Evolutionary conservation across 805 yeast species (phyloP).

Genomic region (Lachancea cidri): DNA sequence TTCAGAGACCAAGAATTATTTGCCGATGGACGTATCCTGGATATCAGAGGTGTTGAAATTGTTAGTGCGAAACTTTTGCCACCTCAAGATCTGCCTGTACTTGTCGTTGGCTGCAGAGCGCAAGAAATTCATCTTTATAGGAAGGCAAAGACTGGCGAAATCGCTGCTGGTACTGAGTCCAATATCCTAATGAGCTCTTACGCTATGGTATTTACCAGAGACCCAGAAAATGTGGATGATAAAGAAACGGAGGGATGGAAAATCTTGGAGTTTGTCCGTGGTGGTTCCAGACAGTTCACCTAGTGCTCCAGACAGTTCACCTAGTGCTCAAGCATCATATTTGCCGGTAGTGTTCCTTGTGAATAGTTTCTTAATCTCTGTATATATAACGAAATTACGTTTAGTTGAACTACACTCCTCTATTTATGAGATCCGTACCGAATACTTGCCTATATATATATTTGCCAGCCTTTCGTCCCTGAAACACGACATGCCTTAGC

Average conservation of each 20-base stretch:
- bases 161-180: constrained; percentile 94
- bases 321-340: constrained; percentile 21
- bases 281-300: constrained; percentile 81
- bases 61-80: constrained; percentile 81
- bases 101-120: constrained; percentile 92
- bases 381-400: background rate
- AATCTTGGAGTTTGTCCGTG: constrained; percentile 88
- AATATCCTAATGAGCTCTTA: constrained; percentile 90
- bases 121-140: constrained; percentile 91
- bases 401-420: background rate
- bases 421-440: constrained; percentile 13
- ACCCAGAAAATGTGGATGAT: constrained; percentile 87
- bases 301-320: constrained; percentile 43
- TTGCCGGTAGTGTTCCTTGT: background rate
- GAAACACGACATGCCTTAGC: constrained; percentile 18
- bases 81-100: constrained; percentile 88
- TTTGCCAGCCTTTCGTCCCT: constrained; percentile 27
- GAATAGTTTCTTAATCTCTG: background rate
- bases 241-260: constrained; percentile 96
- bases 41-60: constrained; percentile 91
- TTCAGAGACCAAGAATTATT: constrained; percentile 85
- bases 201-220: constrained; percentile 91
- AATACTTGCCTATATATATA: constrained; percentile 13
- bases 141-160: constrained; percentile 85
- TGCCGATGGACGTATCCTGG: constrained; percentile 87